Evolutionary conservation across 352 stramenopile species (phyloP), one percentile per base, ranked within the genome.

Genomic region (Phytophthora pluvialis): DNA sequence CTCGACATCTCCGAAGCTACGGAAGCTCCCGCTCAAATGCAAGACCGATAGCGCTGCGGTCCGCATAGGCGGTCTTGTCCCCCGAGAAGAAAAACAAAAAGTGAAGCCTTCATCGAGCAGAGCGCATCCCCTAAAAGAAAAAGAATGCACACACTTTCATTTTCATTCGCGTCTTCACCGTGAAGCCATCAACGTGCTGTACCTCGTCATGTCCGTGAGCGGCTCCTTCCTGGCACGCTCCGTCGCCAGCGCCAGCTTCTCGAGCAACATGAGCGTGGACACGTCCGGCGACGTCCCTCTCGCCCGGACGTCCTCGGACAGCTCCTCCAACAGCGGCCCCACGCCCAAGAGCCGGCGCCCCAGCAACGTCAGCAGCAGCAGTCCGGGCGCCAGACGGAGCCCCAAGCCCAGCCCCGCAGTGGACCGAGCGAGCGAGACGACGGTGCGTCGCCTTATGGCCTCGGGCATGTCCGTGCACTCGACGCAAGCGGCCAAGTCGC

Each of bases 381-480:
- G 21, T 21, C 21, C 21, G 21, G 21, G 21, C 21, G 21, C 21
- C 21, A 21, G 21, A 2, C 21, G 21, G 21, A 35, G 31, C 7
- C 31, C 7, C 7, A 11, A 42, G 5, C 11, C 36, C 36, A 42
- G 36, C 36, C 7, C 39, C 39, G 39, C 13, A 9, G 13, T 56
- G 9, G 62, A 70, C 35, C 62, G 55, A 40, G 45, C 53, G 25
- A 60, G 45, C 21, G 61, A 70, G 6, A 70, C 61, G 11, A 63
- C 29, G 11, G 61, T 70, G n/a, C 47, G 39, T 9, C 54, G 55
- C 0, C 62, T 65, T 1, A 5, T 70, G 26, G 48, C 62, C 5
- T 60, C 46, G 3, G 61, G 61, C 5, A 57, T 70, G 54, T 70
- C 62, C 1, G 62, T 70, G 13, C 54, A 65, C n/a, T 70, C 62